These are phyloP conservation scores for Dictyostelium capitatum DNA, from an alignment of 78 protist genomes.

Conservation along the genomic window DNA sequence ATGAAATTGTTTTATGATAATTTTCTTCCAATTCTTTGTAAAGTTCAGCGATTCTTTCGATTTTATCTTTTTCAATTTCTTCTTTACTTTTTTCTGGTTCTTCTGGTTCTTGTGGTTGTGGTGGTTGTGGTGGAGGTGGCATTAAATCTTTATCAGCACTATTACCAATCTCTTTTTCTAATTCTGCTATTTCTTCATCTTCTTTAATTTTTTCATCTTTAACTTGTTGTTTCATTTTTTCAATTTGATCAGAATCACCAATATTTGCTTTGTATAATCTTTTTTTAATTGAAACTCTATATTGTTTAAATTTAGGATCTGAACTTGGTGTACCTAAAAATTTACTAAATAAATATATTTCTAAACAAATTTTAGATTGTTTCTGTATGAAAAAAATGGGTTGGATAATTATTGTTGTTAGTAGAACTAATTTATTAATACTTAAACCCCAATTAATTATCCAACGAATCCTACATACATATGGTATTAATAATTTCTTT, in stretches of 20 bases:
- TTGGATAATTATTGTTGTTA: no score
- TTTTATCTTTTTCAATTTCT: constrained; percentile 27
- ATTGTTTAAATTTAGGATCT: constrained; percentile 34
- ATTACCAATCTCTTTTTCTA: neutral
- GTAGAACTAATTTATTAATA: no score
- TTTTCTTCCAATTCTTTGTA: constrained; percentile 34
- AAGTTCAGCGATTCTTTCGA: constrained; percentile 15
- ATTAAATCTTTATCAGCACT: neutral
- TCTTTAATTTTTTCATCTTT: neutral
- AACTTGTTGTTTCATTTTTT: neutral
- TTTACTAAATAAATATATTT: constrained; percentile 55
- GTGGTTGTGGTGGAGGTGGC: neutral
- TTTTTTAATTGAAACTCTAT: constrained; percentile 59
- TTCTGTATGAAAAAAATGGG: neutral
- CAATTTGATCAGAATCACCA: constrained; percentile 42
- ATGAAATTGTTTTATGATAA: constrained; percentile 38
- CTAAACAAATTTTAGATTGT: constrained; percentile 53
- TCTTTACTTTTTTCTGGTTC: neutral
- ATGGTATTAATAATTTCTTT: constrained; percentile 35
- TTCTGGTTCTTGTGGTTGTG: neutral
- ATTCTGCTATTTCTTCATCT: neutral
- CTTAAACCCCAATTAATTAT: no score
- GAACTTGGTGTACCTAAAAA: constrained; percentile 18
- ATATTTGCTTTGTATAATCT: constrained; percentile 54
- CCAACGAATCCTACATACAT: no score